Evolutionary conservation across 1,284 basidiomycete genomes (phyloP), one percentile per base, ranked within the genome.

Genomic region (Neonothopanus nambi): DNA sequence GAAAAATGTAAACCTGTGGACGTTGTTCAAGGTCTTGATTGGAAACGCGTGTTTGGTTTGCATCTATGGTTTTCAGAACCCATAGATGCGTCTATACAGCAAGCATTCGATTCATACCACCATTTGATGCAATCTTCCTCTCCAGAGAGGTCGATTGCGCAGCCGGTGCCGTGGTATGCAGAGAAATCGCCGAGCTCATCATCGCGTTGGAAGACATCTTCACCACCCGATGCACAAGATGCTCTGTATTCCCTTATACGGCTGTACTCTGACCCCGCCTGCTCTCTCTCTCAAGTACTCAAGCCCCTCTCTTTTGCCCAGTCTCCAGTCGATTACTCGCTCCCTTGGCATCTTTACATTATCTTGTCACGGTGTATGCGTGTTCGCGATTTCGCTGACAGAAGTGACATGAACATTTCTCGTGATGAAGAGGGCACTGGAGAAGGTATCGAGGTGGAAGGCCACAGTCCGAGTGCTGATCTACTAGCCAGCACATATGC

Each of bases 341-440:
- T 98, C 51, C 81, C 91, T 7, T 99, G 96, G 96, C 95, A 98
- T 70, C 68, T 98, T 26, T 98, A 96, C 67, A 83, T 95, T 55
- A 74, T 98, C 30, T 76, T 99, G 23, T 89, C 93, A 3, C 82
- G 88, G 21, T 90, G 90, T 49, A 81, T 98, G 68, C 78, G 86
- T 38, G 72, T 89, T 45, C 82, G 95, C 23, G 95, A 98, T 67
- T 91, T 97, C 59, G 81, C 83, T 33, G 95, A 98, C 68, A 81
- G 95, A 57, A 75, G 77, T 23, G 74, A 80, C 17, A 72, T 72
- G 30, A 70, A 73, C 15, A 55, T 69, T 67, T 33, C 52, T 41
- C 56, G 41, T 52, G 66, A 58, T 43, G 64, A 60, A 43, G 39
- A 62, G 39, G 56, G 61, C 36, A 65, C 58, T 8, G 68, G 69